phyloP scores from a whole-genome alignment of 345 rosid species.

The Arabidopsis arenosa region DNA sequence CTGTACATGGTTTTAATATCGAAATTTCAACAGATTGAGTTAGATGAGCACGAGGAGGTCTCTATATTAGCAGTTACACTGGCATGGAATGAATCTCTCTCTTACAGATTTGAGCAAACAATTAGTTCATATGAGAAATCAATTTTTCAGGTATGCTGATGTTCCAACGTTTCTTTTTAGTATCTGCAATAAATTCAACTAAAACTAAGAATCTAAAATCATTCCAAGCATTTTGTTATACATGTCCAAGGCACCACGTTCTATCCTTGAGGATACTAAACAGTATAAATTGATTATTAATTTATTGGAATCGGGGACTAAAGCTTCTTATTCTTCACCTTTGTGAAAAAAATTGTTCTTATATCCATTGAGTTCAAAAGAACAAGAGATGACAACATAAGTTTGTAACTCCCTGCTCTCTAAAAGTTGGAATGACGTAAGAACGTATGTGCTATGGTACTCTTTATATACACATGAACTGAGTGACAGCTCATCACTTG shows the following conservation, averaged over 20 bases:
- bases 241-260: conserved; percentile 7
- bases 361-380: neutral
- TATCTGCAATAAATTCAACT: neutral
- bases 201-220: neutral
- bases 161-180: neutral
- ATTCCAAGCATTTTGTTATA: neutral
- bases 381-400: neutral
- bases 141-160: conserved; percentile 60
- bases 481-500: neutral
- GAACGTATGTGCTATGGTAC: neutral
- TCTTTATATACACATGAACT: neutral
- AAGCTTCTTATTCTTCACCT: neutral
- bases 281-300: neutral
- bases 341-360: neutral
- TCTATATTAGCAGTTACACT: conserved; percentile 75
- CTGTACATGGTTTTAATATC: conserved; percentile 5
- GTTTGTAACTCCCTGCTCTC: neutral
- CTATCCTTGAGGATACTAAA: neutral
- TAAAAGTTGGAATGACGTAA: neutral
- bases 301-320: neutral
- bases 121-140: conserved; percentile 66
- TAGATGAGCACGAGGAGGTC: conserved; percentile 65
- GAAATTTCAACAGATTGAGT: conserved; percentile 69
- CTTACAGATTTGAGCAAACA: conserved; percentile 61
- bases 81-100: conserved; percentile 69